Percentiles rank a stretch among this genome's conserved stretches.
These are phyloP conservation scores for Solanum corneliomulleri DNA, from an alignment of 257 asterid species.

Conservation along the genomic window DNA sequence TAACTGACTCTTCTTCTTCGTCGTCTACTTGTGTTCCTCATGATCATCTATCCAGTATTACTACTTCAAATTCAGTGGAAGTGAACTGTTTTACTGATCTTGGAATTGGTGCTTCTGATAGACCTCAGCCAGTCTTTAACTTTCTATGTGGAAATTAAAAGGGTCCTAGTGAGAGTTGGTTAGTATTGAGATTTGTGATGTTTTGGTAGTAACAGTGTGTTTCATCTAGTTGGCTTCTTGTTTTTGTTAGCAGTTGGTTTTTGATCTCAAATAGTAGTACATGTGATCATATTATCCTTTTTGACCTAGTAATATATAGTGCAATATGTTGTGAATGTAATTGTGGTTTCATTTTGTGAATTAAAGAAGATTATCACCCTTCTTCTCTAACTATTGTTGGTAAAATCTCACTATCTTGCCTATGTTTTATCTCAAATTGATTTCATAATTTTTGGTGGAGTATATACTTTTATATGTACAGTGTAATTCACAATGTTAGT, in stretches of 20 bases:
- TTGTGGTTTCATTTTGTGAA: neutral
- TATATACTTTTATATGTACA: neutral
- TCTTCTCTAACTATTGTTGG: neutral
- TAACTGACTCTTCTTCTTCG: neutral
- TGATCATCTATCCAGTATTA: neutral
- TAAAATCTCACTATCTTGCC: neutral
- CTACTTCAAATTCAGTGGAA: neutral
- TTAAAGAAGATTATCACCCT: neutral
- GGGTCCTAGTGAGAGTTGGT: conserved; percentile 14
- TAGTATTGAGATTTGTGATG: neutral
- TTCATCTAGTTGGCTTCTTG: neutral
- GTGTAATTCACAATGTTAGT: neutral
- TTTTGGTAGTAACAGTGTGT: neutral
- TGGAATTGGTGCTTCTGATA: neutral
- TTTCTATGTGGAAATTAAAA: conserved; percentile 29
- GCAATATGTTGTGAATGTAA: neutral
- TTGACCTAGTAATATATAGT: neutral
- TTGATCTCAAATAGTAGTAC: neutral
- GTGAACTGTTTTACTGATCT: neutral
- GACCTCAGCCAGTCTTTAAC: conserved; percentile 33
- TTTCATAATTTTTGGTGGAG: neutral
- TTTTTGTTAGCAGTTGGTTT: neutral
- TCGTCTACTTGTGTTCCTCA: neutral
- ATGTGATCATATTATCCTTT: neutral
- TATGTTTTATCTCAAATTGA: neutral